A percentile compares a stretch with the other conserved stretches of the same genome.
Conservation (phyloP, 2,329 filamentous ascomycete genomes). For the Alternaria viburni region DNA sequence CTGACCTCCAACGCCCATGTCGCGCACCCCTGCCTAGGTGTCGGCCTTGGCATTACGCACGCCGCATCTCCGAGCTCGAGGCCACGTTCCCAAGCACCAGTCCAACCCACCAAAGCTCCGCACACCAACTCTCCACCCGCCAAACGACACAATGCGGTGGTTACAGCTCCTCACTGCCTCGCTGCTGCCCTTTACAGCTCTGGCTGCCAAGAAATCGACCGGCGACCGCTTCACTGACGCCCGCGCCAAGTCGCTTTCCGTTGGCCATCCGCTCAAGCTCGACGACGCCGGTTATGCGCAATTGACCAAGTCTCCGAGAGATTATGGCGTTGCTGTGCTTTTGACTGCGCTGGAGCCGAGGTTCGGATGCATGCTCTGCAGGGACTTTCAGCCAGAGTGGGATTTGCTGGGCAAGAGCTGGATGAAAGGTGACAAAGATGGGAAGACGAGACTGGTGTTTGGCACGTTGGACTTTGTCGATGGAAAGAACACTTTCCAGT, state of each 20-base stretch:
- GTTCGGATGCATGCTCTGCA: conserved; percentile 85
- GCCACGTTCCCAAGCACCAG: conserved; percentile 42
- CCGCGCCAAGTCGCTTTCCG: conserved; percentile 69
- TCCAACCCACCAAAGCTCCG: conserved; percentile 28
- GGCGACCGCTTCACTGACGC: conserved; percentile 74
- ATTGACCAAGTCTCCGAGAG: conserved; percentile 76
- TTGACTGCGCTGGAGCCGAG: conserved; percentile 84
- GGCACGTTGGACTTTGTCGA: conserved; percentile 86
- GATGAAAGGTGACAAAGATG: conserved; percentile 80
- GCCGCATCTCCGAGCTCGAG: conserved; percentile 29
- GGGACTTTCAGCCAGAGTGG: conserved; percentile 94
- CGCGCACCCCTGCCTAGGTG: conserved; percentile 20
- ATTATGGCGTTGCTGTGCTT: conserved; percentile 83
- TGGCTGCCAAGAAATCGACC: conserved; percentile 69
- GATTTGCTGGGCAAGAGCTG: conserved; percentile 85
- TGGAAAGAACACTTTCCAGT: conserved; percentile 84
- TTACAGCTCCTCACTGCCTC: conserved; percentile 67
- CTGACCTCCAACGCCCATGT: background rate
- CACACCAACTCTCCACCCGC: conserved; percentile 20
- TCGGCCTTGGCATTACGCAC: conserved; percentile 39
- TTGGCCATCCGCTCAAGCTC: conserved; percentile 73
- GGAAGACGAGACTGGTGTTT: conserved; percentile 76
- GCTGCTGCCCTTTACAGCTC: conserved; percentile 65
- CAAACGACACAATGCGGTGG: conserved; percentile 66
- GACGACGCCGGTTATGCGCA: conserved; percentile 76